Evolutionary conservation across 495 filamentous ascomycete genomes (phyloP).

Genomic region (Neurospora sp.): DNA sequence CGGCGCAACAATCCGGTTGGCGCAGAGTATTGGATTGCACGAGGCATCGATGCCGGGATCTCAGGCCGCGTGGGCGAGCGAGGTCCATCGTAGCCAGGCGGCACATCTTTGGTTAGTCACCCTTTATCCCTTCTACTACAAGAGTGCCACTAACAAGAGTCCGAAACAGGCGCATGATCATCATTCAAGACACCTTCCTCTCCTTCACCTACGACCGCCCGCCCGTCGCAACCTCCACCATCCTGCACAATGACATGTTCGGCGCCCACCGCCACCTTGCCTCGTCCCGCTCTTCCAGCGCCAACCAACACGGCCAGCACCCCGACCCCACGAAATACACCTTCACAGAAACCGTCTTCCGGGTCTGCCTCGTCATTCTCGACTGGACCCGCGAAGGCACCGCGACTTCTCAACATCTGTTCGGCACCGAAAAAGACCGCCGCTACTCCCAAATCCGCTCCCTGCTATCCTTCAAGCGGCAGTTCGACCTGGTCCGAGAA

Average conservation of each 20-base stretch:
- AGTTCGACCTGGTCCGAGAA: neutral
- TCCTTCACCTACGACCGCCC: constrained; percentile 1
- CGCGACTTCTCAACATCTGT: neutral
- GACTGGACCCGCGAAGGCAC: neutral
- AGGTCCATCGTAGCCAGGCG: neutral
- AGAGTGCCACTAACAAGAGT: neutral
- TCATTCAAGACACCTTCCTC: constrained; percentile 1
- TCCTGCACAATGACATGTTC: neutral
- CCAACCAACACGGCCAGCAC: neutral
- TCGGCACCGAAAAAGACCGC: neutral
- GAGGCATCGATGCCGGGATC: neutral
- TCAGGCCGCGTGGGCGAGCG: neutral
- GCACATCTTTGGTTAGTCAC: neutral
- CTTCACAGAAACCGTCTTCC: constrained; percentile 1
- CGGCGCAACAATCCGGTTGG: neutral
- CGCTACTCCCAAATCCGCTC: neutral
- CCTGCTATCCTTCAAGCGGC: neutral
- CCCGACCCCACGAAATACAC: neutral
- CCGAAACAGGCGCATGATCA: neutral
- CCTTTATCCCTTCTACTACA: neutral
- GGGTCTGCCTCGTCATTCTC: neutral
- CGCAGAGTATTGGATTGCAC: neutral
- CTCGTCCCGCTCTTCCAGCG: neutral
- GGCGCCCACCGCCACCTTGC: neutral
- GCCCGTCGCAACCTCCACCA: neutral